These are phyloP conservation scores for Penicillium hordei DNA, from an alignment of 2,329 filamentous ascomycete species.

Conservation along the genomic window DNA sequence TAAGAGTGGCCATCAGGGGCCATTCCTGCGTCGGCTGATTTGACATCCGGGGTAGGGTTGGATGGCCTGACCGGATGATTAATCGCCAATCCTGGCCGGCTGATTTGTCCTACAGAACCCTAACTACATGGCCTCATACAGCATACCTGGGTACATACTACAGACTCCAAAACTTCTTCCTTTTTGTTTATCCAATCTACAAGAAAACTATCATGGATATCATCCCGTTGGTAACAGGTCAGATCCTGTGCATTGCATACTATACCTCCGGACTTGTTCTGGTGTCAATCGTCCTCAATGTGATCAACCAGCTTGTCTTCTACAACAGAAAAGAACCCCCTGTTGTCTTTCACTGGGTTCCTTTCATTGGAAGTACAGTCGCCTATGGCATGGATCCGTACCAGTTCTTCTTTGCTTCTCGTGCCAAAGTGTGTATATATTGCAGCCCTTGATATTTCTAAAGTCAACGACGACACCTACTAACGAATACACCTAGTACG, in stretches of 20 bases:
- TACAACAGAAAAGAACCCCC: slow-evolving; percentile 76
- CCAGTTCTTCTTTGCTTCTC: slow-evolving; percentile 72
- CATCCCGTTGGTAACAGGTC: slow-evolving; percentile 13
- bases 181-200: background rate
- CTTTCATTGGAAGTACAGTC: slow-evolving; percentile 50
- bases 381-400: slow-evolving; percentile 61
- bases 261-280: slow-evolving; percentile 45
- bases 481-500: slow-evolving; percentile 58
- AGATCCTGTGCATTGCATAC: slow-evolving; percentile 15
- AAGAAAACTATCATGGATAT: slow-evolving; percentile 16
- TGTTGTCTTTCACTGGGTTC: slow-evolving; percentile 77
- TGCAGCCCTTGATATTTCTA: background rate
- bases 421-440: slow-evolving; percentile 62
- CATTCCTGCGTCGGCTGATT: background rate
- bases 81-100: slow-evolving; percentile 14
- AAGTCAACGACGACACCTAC: background rate
- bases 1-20: background rate
- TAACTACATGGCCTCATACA: slow-evolving; percentile 1
- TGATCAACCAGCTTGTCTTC: slow-evolving; percentile 71
- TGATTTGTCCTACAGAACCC: slow-evolving; percentile 21
- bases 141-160: background rate
- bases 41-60: background rate
- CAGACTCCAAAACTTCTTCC: background rate
- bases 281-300: slow-evolving; percentile 68
- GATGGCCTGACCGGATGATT: slow-evolving; percentile 20